Conservation (phyloP, 2,329 filamentous ascomycete genomes). For the Neonectria magnoliae region DNA sequence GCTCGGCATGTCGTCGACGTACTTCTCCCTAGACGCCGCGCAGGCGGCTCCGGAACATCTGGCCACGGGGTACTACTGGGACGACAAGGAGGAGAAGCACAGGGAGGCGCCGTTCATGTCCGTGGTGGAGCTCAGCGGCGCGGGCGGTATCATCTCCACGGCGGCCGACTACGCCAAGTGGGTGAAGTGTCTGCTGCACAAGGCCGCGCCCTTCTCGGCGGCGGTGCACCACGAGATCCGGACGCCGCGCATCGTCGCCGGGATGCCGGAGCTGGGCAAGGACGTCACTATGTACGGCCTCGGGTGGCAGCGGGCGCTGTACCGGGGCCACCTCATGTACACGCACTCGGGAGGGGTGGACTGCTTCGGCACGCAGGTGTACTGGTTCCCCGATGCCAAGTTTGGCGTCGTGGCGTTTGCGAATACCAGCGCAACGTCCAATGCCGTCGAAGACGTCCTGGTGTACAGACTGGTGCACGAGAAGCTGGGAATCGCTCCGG, state of each 20-base stretch:
- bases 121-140: conserved; percentile 49
- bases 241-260: conserved; percentile 46
- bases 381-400: conserved; percentile 47
- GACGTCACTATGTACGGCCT: conserved; percentile 43
- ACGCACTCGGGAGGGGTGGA: conserved; percentile 45
- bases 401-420: conserved; percentile 47
- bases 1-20: conserved; percentile 58
- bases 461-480: conserved; percentile 46
- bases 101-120: conserved; percentile 40
- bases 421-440: conserved; percentile 56
- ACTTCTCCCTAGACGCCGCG: conserved; percentile 44
- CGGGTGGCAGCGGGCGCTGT: conserved; percentile 43
- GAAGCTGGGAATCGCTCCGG: conserved; percentile 34
- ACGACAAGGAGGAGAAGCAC: conserved; percentile 39
- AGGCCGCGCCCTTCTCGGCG: conserved; percentile 36
- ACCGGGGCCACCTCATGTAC: conserved; percentile 43
- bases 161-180: conserved; percentile 63
- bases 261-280: conserved; percentile 11
- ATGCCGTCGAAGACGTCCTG: conserved; percentile 40
- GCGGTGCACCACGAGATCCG: conserved; percentile 44
- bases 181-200: conserved; percentile 57
- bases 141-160: conserved; percentile 56
- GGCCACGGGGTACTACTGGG: conserved; percentile 55
- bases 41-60: conserved; percentile 42
- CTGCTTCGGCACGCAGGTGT: conserved; percentile 42